Evolutionary conservation across 2,329 filamentous ascomycete genomes (phyloP).

Genomic region (Diplodia sapinea): DNA sequence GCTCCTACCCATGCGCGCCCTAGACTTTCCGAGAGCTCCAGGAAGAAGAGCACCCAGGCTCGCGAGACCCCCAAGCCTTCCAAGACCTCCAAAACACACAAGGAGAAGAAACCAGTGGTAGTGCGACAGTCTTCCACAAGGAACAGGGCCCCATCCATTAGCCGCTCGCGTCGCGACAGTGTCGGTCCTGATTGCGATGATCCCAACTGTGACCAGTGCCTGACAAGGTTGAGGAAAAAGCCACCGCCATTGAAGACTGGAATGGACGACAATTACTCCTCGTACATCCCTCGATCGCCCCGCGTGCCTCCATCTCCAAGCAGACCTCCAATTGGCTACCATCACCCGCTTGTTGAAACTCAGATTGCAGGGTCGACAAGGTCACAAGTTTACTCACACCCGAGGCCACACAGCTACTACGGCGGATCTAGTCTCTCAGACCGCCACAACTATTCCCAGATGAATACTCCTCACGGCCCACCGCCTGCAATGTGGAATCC

Average conservation of each 20-base stretch:
- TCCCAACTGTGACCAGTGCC: constrained; percentile 16
- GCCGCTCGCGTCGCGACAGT: constrained; percentile 26
- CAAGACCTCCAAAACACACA: constrained; percentile 20
- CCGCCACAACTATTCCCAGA: constrained; percentile 37
- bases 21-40: constrained; percentile 7
- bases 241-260: constrained; percentile 38
- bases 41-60: not conserved
- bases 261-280: constrained; percentile 40
- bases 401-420: constrained; percentile 45
- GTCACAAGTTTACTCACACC: constrained; percentile 37
- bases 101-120: constrained; percentile 17
- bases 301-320: constrained; percentile 40
- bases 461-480: constrained; percentile 37
- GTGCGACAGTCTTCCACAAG: constrained; percentile 4
- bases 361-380: constrained; percentile 34
- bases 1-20: constrained; percentile 2
- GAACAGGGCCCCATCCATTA: not conserved
- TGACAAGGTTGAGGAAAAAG: not conserved
- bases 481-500: constrained; percentile 42
- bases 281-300: constrained; percentile 37
- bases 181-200: not conserved
- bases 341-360: constrained; percentile 41
- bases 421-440: constrained; percentile 37
- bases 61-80: constrained; percentile 16
- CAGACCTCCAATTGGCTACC: constrained; percentile 37